Base-by-base conservation (phyloP, 345 rosid species). In the Salix udensis region DNA sequence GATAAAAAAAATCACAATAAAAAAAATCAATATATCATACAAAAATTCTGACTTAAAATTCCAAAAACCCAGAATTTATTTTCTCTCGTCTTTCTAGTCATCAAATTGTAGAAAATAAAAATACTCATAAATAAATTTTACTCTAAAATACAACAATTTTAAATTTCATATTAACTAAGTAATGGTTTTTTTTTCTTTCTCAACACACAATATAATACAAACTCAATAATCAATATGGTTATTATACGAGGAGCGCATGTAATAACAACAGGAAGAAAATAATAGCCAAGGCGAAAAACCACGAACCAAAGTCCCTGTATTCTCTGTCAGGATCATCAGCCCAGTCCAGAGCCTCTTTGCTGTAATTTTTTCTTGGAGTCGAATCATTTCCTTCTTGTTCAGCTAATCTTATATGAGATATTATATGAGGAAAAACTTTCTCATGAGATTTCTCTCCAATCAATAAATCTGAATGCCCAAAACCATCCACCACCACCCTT, bases 381-480 rank as follows among this genome's bases (percentile, higher is more conserved):
- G 30, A 42, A 9, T 42, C 12, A 52, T 82, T 79, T 70, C 64
- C 72, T 73, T 74, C 83, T 36, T 72, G 46, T 67, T 87, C 85
- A 26, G 84, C 80, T 65, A 69, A 67, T 77, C 62, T 83, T 77
- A 83, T 72, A 62, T 85, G 85, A 48, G 77, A 79, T 30, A 87
- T 31, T n/a, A 87, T 81, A 60, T 77, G 84, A 6, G 87, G 86
- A 72, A 85, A 85, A 34, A 83, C 87, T 64, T 87, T 75, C 75
- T 74, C 40, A 16, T 44, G 6, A 50, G 86, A 84, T 52, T 84
- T 73, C 76, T 87, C 85, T 34, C 88, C 87, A 4, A 85, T 87
- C 71, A 81, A 44, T 64, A 85, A 78, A 78, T 84, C 86, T 2
- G 84, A 82, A 68, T 83, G 89, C n/a, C 88, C 89, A 61, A 79